Base-by-base conservation (phyloP, 1,284 basidiomycete species). In the Malassezia obtusa region DNA sequence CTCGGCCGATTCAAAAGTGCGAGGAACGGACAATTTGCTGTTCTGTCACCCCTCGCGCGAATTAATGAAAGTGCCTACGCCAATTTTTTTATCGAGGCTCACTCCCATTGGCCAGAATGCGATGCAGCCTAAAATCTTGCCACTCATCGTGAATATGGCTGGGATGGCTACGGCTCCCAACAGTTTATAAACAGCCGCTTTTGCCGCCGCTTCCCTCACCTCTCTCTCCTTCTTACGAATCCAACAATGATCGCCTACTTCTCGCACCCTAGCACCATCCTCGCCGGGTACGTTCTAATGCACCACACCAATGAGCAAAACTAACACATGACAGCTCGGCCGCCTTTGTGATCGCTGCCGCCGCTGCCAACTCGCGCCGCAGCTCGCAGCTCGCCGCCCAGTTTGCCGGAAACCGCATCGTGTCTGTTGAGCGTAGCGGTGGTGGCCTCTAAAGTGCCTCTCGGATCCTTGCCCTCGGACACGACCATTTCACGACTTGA, bases 381-480 rank as follows among this genome's bases (percentile, higher is more conserved):
- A 12, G 12, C 9, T 41, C 52, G 11, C 21, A 46, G 9, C 10
- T 21, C 19, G 26, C 31, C 4, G 24, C 53, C 9, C 8, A 3
- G 10, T n/a, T 17, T 15, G 6, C 28, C 15, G 53, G 53, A 0
- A 50, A 50, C 49, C 53, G 53, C 32, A 38, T 17, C 26, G 53
- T 56, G 8, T 10, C 48, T 1, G 49, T 56, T 3, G 53, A 56
- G 31, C 53, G 53, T 26, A 56, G 53, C 31, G 28, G 49, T 12
- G 53, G 53, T 21, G 53, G 53, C n/a, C 19, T 56, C 14, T 56
- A 45, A 49, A 35, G 8, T 2, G 19, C 8, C 35, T n/a, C n/a
- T n/a, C n/a, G n/a, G n/a, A n/a, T n/a, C n/a, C n/a, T n/a, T n/a
- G n/a, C n/a, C n/a, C n/a, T n/a, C n/a, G n/a, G n/a, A n/a, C n/a